Percentiles rank a stretch among this genome's conserved stretches.
Conservation (phyloP, 2,329 filamentous ascomycete genomes). For the Diaporthe sp. region DNA sequence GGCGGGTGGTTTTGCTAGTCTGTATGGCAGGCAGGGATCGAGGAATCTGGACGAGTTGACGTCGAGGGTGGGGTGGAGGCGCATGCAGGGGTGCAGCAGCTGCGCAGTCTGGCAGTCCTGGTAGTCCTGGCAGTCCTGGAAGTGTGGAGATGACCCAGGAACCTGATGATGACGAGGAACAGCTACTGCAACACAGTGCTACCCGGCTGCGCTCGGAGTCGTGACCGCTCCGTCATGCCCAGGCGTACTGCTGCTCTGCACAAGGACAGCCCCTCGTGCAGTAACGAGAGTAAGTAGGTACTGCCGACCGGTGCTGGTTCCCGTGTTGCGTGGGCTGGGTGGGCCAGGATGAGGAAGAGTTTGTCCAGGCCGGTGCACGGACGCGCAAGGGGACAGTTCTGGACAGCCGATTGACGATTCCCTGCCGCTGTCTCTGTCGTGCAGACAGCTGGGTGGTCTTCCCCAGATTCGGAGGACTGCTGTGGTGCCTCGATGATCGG, state of each 20-base stretch:
- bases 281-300: neutral
- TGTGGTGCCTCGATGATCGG: constrained; percentile 17
- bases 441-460: constrained; percentile 1
- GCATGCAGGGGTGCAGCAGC: constrained; percentile 23
- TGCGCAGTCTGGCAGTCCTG: neutral
- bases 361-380: constrained; percentile 22
- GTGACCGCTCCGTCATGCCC: neutral
- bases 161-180: neutral
- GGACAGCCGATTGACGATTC: constrained; percentile 13
- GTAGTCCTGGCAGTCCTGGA: neutral
- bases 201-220: neutral
- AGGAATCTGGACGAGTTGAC: constrained; percentile 26
- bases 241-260: neutral
- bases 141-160: neutral
- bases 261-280: neutral
- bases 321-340: neutral
- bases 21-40: constrained; percentile 20
- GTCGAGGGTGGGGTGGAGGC: constrained; percentile 15
- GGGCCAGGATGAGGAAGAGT: constrained; percentile 2
- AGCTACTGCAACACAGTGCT: neutral
- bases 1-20: constrained; percentile 5
- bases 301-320: neutral
- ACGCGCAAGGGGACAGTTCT: neutral
- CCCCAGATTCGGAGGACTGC: constrained; percentile 21
- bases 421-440: neutral